phyloP scores from a whole-genome alignment of 2,329 filamentous ascomycete species.

The Cladosporium sp. region DNA sequence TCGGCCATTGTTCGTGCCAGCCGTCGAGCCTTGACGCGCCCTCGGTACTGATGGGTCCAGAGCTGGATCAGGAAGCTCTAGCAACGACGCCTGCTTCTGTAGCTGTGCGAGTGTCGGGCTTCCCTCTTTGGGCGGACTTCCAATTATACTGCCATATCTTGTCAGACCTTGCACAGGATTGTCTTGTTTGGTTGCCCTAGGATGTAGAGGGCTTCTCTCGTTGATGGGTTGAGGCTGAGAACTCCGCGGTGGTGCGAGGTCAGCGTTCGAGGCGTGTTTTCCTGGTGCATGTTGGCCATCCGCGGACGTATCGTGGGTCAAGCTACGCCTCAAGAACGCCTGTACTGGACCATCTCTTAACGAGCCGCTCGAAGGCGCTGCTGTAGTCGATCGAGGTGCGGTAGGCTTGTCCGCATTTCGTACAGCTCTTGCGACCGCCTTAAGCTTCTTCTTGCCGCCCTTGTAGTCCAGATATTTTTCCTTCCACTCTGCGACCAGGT shows the following conservation, averaged over 20 bases:
- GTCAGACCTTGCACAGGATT: slow-evolving; percentile 37
- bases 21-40: background rate
- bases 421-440: slow-evolving; percentile 74
- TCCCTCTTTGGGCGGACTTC: slow-evolving; percentile 48
- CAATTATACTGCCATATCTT: slow-evolving; percentile 65
- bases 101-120: slow-evolving; percentile 19
- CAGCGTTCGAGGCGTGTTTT: background rate
- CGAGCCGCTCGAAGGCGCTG: background rate
- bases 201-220: slow-evolving; percentile 34
- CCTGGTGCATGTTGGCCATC: slow-evolving; percentile 24
- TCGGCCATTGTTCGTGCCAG: slow-evolving; percentile 19
- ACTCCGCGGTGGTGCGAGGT: slow-evolving; percentile 1
- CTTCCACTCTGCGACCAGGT: slow-evolving; percentile 27
- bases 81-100: slow-evolving; percentile 44
- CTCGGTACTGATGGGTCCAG: slow-evolving; percentile 43
- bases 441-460: slow-evolving; percentile 87
- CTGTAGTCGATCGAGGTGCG: slow-evolving; percentile 22
- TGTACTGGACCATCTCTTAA: slow-evolving; percentile 37
- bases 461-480: slow-evolving; percentile 39
- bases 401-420: slow-evolving; percentile 44
- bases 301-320: slow-evolving; percentile 18
- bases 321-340: slow-evolving; percentile 41
- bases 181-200: slow-evolving; percentile 1
- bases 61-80: slow-evolving; percentile 64
- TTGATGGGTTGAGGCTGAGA: slow-evolving; percentile 22